Conservation (phyloP, 805 yeast species). For the Saccharomycopsis sp. region DNA sequence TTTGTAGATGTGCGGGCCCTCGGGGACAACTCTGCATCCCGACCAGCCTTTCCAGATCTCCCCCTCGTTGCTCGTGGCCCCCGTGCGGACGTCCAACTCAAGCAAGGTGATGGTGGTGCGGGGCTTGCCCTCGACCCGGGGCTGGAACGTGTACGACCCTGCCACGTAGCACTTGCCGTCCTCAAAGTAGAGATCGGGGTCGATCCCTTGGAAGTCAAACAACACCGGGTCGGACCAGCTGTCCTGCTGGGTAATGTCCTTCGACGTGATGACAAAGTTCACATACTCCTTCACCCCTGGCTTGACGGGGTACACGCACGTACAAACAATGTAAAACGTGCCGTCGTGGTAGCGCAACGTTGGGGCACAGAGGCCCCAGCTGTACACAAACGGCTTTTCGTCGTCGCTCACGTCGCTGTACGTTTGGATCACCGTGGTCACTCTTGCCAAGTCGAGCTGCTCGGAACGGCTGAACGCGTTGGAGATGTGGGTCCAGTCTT, state of each 20-base stretch:
- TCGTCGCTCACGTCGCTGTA: constrained; percentile 8
- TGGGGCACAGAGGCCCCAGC: constrained; percentile 16
- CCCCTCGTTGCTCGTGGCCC: constrained; percentile 1
- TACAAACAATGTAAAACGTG: constrained; percentile 14
- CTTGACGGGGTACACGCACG: constrained; percentile 12
- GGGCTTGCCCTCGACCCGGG: constrained; percentile 4
- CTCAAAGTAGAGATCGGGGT: constrained; percentile 17
- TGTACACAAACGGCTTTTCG: constrained; percentile 16
- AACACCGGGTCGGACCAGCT: constrained; percentile 15
- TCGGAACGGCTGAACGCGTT: constrained; percentile 10
- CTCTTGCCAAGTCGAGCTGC: constrained; percentile 8
- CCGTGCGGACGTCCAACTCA: constrained; percentile 8
- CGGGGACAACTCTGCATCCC: constrained; percentile 14
- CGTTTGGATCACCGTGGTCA: constrained; percentile 7
- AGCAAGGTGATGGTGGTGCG: constrained; percentile 12
- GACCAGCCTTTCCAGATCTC: constrained; percentile 18
- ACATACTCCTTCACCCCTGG: constrained; percentile 7
- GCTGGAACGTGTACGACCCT: constrained; percentile 13
- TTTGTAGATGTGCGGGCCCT: constrained; percentile 17
- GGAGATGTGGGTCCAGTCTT: constrained; percentile 13
- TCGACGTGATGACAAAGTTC: constrained; percentile 6
- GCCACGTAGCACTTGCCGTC: constrained; percentile 9
- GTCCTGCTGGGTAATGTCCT: constrained; percentile 9
- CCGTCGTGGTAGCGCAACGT: constrained; percentile 11
- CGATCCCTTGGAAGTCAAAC: constrained; percentile 19